Base-by-base conservation (phyloP, 306 rosid genomes). In the Luffa aegyptiaca region DNA sequence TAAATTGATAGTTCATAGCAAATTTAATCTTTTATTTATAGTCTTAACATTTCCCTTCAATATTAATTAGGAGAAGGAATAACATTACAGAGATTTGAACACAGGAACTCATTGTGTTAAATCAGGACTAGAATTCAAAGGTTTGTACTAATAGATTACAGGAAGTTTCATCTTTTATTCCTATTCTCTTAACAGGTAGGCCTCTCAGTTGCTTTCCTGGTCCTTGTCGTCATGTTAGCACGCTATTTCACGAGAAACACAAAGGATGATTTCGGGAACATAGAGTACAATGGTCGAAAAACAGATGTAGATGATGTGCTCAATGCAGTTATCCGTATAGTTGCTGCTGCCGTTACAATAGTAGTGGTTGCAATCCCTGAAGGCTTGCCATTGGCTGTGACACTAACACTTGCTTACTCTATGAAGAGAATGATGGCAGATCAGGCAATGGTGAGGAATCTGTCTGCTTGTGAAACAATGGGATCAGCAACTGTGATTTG, bases 301-400 rank as follows among this genome's bases (percentile, higher is more conserved):
- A 88, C 91, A 1, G 70, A 81, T 16, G 16, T 83, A 49, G 83
- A 85, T 14, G 86, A 87, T 10, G 78, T 84, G 12, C 62, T 89
- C 62, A 89, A 90, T 58, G 88, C 92, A 6, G 86, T 93, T 39
- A 86, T 90, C 46, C 62, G 79, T 0, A 89, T 93, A 59, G 89
- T 93, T 45, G 88, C 98, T 0, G 87, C 56, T 77, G 96, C 98
- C 10, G 93, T 93, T 58, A 93, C 97, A 12, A 92, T 93, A 42
- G 93, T 93, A 82, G 98, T 93, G 56, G 98, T 93, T 84, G 98
- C 98, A 26, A 93, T 93, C 64, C 98, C 98, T 2, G 98, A 93
- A 80, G 97, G 98, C 13, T 80, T 93, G 66, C 98, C 98, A 21
- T 79, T 93, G 82, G 98, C 98, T 18, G 97, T 92, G 53, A 93